Percentiles rank a stretch among this genome's conserved stretches.
Evolutionary conservation across 2,329 filamentous ascomycete species (phyloP).

Genomic region (Aspergillus phoenicis): DNA sequence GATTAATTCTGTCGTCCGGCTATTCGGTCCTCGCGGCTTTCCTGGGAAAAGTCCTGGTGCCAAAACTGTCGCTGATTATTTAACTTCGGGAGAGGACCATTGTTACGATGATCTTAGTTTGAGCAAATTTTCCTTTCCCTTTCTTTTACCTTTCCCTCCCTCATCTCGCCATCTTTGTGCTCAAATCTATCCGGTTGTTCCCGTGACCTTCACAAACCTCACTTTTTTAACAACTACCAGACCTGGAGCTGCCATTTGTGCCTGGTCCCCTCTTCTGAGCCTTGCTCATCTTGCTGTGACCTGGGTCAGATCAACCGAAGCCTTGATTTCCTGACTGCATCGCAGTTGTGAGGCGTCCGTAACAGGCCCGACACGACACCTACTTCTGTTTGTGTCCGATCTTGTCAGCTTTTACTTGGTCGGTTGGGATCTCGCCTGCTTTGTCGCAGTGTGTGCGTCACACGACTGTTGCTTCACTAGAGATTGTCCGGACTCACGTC

Average conservation of each 20-base stretch:
- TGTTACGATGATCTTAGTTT: background rate
- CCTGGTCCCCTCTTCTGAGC: background rate
- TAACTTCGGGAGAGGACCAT: background rate
- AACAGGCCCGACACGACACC: constrained; percentile 1
- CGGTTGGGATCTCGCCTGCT: background rate
- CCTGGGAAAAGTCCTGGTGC: constrained; percentile 2
- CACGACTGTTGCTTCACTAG: background rate
- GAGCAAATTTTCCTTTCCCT: background rate
- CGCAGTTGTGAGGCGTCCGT: background rate
- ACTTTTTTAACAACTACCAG: background rate
- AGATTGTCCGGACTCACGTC: background rate
- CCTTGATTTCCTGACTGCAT: constrained; percentile 1
- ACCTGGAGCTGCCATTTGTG: too few relatives aligned
- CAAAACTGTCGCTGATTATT: background rate
- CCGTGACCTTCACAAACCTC: background rate
- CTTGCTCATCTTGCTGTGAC: constrained; percentile 1
- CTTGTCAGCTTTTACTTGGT: constrained; percentile 1
- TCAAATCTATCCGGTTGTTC: constrained; percentile 3
- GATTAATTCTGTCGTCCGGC: constrained; percentile 14
- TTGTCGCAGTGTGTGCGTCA: constrained; percentile 5
- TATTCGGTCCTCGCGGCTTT: constrained; percentile 2
- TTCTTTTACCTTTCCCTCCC: background rate
- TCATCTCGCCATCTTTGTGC: constrained; percentile 5
- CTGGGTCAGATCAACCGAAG: background rate
- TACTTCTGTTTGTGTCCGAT: constrained; percentile 13